Evolutionary conservation across 768 basidiomycete species (phyloP).

Genomic region (Xerocomus potaroensis): DNA sequence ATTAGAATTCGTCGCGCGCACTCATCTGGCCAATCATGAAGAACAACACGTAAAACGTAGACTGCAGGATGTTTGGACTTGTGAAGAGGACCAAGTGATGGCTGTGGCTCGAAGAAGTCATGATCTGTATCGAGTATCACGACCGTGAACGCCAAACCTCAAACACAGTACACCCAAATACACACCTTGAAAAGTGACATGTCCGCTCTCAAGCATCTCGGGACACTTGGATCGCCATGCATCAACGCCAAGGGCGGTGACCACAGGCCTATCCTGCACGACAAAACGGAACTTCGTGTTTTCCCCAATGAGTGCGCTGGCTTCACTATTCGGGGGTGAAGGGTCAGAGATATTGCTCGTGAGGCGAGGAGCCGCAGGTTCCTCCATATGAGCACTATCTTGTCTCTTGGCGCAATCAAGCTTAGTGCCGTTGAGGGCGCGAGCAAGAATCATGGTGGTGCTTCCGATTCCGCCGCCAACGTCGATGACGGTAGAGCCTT

Average conservation of each 20-base stretch:
- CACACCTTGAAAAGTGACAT: conserved; percentile 50
- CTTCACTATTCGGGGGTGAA: not conserved
- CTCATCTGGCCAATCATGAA: conserved; percentile 77
- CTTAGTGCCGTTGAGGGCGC: conserved; percentile 28
- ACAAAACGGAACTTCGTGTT: conserved; percentile 41
- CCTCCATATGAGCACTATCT: not conserved
- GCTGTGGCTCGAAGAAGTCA: conserved; percentile 72
- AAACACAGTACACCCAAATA: not conserved
- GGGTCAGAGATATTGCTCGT: not conserved
- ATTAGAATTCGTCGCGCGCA: conserved; percentile 44
- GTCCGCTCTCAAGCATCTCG: conserved; percentile 50
- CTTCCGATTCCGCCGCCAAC: conserved; percentile 70
- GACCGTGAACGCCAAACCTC: not conserved
- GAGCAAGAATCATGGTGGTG: conserved; percentile 41
- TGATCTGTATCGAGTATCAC: conserved; percentile 41
- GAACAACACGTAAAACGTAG: conserved; percentile 64
- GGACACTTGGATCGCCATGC: conserved; percentile 60
- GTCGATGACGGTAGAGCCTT: conserved; percentile 54
- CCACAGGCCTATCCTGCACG: conserved; percentile 58
- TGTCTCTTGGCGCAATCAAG: conserved; percentile 1
- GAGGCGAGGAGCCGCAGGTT: not conserved
- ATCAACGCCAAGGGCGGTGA: conserved; percentile 49
- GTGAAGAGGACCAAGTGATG: conserved; percentile 28
- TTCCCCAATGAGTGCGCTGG: not conserved
- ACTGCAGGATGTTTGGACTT: conserved; percentile 46